Conservation (phyloP, 2,329 filamentous ascomycete genomes). For the Clonostachys solani region DNA sequence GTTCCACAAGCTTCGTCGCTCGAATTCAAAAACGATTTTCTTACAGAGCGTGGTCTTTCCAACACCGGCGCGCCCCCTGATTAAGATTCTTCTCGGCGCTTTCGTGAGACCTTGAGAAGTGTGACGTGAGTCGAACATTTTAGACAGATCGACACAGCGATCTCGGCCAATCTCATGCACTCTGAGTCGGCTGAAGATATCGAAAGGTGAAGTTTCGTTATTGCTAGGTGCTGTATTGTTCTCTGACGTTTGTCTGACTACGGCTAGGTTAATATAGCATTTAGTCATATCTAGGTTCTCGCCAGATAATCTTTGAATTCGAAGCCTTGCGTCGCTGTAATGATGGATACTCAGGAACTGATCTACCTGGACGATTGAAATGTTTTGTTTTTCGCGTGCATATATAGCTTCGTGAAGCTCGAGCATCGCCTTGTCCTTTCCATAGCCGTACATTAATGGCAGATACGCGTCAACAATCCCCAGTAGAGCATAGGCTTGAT, state of each 20-base stretch:
- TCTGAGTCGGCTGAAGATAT: slow-evolving; percentile 17
- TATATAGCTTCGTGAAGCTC: too few relatives aligned
- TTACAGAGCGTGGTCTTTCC: slow-evolving; percentile 36
- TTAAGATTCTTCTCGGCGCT: slow-evolving; percentile 23
- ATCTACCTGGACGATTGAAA: slow-evolving; percentile 6
- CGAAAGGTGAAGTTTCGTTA: slow-evolving; percentile 13
- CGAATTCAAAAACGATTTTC: slow-evolving; percentile 30
- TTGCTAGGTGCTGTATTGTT: slow-evolving; percentile 5
- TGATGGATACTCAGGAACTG: slow-evolving; percentile 11
- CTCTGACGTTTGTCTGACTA: slow-evolving; percentile 17
- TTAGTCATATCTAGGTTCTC: slow-evolving; percentile 21
- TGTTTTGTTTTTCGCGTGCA: too few relatives aligned
- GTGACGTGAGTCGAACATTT: slow-evolving; percentile 18
- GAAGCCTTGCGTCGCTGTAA: slow-evolving; percentile 15
- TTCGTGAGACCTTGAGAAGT: slow-evolving; percentile 3
- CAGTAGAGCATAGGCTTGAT: too few relatives aligned
- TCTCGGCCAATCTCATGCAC: slow-evolving; percentile 9
- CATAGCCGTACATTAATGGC: too few relatives aligned
- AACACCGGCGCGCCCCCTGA: slow-evolving; percentile 27
- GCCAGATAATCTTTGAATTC: slow-evolving; percentile 27
- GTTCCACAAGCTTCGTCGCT: slow-evolving; percentile 5
- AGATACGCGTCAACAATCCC: too few relatives aligned
- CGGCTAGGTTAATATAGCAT: slow-evolving; percentile 33
- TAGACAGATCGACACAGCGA: slow-evolving; percentile 9
- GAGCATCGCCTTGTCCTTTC: too few relatives aligned